Conservation (phyloP, 2,329 filamentous ascomycete genomes). For the Blastomyces gilchristii region DNA sequence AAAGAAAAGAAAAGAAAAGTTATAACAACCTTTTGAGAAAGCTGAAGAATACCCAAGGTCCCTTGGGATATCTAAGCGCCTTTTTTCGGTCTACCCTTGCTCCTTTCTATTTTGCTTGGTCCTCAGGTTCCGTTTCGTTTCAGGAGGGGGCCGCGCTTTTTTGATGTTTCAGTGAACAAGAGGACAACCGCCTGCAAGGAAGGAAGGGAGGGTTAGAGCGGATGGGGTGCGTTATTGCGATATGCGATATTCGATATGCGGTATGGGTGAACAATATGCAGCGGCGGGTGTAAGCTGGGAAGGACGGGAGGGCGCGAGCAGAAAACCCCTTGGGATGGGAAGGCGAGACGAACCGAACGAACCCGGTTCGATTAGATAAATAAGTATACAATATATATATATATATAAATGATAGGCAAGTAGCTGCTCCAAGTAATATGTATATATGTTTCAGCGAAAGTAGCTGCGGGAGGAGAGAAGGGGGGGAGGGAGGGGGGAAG, state of each 20-base stretch:
- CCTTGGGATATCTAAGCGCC: neutral
- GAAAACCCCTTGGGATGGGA: neutral
- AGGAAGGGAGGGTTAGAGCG: neutral
- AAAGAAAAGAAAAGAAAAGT: neutral
- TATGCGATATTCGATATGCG: neutral
- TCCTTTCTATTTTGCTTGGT: constrained; percentile 1
- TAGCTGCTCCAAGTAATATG: neutral
- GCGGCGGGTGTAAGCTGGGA: neutral
- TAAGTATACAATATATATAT: neutral
- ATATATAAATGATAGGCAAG: neutral
- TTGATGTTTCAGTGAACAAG: neutral
- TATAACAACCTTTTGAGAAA: neutral
- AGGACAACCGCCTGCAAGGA: neutral
- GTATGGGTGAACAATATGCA: neutral
- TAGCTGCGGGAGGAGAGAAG: neutral
- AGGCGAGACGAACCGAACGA: neutral
- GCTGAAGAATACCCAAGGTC: neutral
- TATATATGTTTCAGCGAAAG: neutral
- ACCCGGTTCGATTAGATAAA: neutral
- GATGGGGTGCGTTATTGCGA: neutral
- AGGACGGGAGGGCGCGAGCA: neutral
- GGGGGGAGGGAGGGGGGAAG: neutral
- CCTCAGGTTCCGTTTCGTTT: constrained; percentile 2
- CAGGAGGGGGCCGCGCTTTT: neutral
- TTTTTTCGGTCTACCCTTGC: neutral